A percentile compares a stretch with the other conserved stretches of the same genome.
Evolutionary conservation across 2,329 filamentous ascomycete genomes (phyloP).

Genomic region (Curvularia spicifera): DNA sequence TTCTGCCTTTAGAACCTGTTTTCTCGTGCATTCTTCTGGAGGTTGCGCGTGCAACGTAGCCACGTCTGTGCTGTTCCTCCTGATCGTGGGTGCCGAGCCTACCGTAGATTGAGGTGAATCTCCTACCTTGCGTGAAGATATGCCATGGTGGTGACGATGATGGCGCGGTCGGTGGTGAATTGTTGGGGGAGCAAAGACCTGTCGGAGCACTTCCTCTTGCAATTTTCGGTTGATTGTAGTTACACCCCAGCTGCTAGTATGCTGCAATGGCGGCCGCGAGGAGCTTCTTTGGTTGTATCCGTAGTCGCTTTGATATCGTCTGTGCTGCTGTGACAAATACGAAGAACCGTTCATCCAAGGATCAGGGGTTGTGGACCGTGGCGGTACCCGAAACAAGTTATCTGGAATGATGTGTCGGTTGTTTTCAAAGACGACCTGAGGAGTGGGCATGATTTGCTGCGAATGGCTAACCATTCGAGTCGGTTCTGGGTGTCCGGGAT

Average conservation of each 20-base stretch:
- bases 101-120: conserved; percentile 35
- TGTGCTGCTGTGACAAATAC: conserved; percentile 42
- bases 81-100: conserved; percentile 43
- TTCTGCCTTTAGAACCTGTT: conserved; percentile 52
- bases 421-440: conserved; percentile 91
- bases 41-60: conserved; percentile 34
- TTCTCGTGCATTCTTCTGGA: conserved; percentile 49
- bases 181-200: conserved; percentile 85
- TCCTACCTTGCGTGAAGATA: conserved; percentile 58
- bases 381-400: conserved; percentile 74
- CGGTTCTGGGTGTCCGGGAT: conserved; percentile 27
- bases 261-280: conserved; percentile 54
- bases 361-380: conserved; percentile 49
- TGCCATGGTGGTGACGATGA: conserved; percentile 69
- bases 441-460: conserved; percentile 74
- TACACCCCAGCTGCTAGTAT: conserved; percentile 76
- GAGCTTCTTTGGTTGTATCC: conserved; percentile 32
- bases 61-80: conserved; percentile 50
- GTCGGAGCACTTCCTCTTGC: conserved; percentile 88
- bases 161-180: conserved; percentile 80
- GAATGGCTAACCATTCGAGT: conserved; percentile 73
- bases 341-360: conserved; percentile 41
- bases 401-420: conserved; percentile 92
- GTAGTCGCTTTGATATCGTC: conserved; percentile 46
- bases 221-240: conserved; percentile 88